Evolutionary conservation across 148 eudicot genomes (phyloP), one percentile per base, ranked within the genome.

Genomic region (Rhododendron simsii): DNA sequence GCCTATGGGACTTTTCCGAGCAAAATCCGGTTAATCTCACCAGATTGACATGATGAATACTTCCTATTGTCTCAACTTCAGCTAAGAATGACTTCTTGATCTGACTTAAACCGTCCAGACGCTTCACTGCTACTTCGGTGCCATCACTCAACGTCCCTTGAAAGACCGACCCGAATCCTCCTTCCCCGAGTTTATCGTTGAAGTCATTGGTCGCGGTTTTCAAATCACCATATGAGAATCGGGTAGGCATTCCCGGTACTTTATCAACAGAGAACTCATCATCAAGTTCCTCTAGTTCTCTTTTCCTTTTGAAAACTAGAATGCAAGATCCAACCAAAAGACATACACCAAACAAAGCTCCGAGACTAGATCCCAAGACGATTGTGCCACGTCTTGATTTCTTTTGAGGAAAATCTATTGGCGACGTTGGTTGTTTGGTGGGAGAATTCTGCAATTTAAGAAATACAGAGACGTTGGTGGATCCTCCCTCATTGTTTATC

Each of bases 1-100:
- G 82, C 41, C 86, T 13, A 16, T 85, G 23, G 7, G 75, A 77
- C 15, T 85, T 85, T 59, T 77, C 82, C 0, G 75, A 26, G 33
- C 86, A 78, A 78, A 55, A 85, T n/a, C 82, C 82, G 0, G 44
- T 59, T 11, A 85, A 18, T 78, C 82, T 77, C 26, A 85, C 86
- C 76, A 85, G 18, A 48, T 78, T 85, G 59, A 77, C 55, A 28
- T 85, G 82, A 23, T 85, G 82, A 55, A 85, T 85, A 76, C 57
- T 85, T 30, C 86, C 86, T 4, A 85, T 85, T 57, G 82, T 45
- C 61, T 78, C 57, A 13, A 85, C 82, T 74, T 85, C 86, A 28
- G 82, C 86, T 41, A 9, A 47, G 50, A 47, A 47, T 47, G 50
- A 47, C 50, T 47, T 47, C 50, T 47, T 47, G 50, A 47, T 39